Evolutionary conservation across 2,329 filamentous ascomycete genomes (phyloP).

Genomic region (Ophiostoma ulmi): DNA sequence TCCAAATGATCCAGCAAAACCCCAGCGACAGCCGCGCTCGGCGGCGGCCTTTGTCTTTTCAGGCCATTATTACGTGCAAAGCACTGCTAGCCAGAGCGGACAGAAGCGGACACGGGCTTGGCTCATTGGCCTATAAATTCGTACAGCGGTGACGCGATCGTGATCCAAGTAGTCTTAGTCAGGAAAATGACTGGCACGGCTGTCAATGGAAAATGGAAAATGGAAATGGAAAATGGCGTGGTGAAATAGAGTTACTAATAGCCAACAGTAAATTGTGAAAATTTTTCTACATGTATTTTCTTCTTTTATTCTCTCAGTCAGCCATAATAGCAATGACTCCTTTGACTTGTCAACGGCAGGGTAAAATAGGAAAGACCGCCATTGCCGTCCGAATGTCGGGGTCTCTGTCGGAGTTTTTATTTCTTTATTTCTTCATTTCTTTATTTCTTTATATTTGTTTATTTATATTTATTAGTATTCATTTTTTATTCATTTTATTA

Average conservation of each 20-base stretch:
- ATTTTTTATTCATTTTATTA: background rate
- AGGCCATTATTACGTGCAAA: conserved; percentile 7
- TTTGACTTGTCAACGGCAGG: background rate
- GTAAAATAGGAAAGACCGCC: conserved; percentile 12
- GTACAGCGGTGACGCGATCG: conserved; percentile 12
- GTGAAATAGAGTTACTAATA: background rate
- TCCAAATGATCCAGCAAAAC: background rate
- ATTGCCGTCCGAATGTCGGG: conserved; percentile 2
- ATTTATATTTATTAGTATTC: background rate
- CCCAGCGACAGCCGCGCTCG: conserved; percentile 14
- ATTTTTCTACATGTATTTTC: conserved; percentile 13
- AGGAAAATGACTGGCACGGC: background rate
- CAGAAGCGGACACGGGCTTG: background rate
- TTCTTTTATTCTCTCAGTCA: background rate
- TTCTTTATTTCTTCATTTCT: background rate
- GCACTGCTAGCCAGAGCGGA: background rate
- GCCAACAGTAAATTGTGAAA: background rate
- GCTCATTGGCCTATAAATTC: conserved; percentile 2
- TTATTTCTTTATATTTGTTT: background rate
- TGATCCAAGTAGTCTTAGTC: background rate
- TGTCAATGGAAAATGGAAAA: conserved; percentile 1
- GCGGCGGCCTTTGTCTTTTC: background rate
- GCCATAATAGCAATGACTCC: background rate
- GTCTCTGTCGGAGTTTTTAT: background rate
- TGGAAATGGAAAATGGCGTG: background rate